Evolutionary conservation across 768 basidiomycete species (phyloP).

Genomic region (Psilocybe subaeruginosa): DNA sequence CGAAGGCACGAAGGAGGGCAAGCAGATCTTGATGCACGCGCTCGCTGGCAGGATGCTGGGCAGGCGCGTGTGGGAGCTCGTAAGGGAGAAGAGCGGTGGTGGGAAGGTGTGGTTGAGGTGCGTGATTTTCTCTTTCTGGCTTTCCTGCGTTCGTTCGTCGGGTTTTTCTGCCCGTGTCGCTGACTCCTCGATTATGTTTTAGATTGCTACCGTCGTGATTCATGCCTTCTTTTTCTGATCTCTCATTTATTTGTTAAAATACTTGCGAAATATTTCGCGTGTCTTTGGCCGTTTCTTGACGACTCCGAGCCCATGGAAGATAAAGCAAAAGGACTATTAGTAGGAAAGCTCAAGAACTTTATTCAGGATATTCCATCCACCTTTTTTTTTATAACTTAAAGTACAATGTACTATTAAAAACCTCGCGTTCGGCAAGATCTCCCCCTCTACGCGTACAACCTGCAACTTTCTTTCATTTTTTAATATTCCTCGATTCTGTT

Average conservation of each 20-base stretch:
- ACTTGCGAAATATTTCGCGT: neutral
- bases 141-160: neutral
- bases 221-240: neutral
- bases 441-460: too few relatives aligned
- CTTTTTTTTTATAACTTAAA: neutral
- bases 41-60: slow-evolving; percentile 39
- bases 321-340: too few relatives aligned
- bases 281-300: too few relatives aligned
- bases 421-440: neutral
- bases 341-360: too few relatives aligned
- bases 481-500: neutral
- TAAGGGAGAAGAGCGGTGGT: slow-evolving; percentile 61
- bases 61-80: slow-evolving; percentile 51
- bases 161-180: neutral
- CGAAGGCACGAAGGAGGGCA: slow-evolving; percentile 73
- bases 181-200: neutral
- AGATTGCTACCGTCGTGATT: neutral
- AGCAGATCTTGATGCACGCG: slow-evolving; percentile 57
- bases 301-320: neutral
- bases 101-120: slow-evolving; percentile 70
- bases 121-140: slow-evolving; percentile 20
- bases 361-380: neutral
- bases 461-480: neutral
- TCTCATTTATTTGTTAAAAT: neutral
- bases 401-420: neutral